Base-by-base conservation (phyloP, 2,329 filamentous ascomycete genomes). In the Sarocladium oryzae region DNA sequence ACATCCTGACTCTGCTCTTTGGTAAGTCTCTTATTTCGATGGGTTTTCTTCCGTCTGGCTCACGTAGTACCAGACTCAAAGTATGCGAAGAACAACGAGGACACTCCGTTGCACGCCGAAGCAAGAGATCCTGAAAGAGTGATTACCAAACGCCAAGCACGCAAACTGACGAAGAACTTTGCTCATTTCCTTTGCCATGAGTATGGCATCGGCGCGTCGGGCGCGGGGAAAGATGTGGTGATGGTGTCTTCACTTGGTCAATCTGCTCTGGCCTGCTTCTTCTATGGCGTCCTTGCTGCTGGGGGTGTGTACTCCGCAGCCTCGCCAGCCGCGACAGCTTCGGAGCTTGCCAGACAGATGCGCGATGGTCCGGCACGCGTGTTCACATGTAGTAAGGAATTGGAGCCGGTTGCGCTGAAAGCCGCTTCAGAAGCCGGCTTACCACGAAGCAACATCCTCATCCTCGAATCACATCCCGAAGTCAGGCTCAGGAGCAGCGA, bases 301-400 rank as follows among this genome's bases (percentile, higher is more conserved):
- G 79, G 75, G 1, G 81, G 79, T 16, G 72, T 84, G 23, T 84
- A 79, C 57, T 78, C 77, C 6, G 74, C 77, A 4, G 77, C 77
- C 0, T 76, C 71, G 43, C 69, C 77, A 0, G 69, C 72, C 0
- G 73, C 70, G 4, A 80, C 78, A 0, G 66, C 71, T 0, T 58
- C 66, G 2, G 81, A 84, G 23, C 62, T 84, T 8, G 70, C 71
- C 2, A 68, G 74, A 32, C 70, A 75, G 58, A 57, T 73, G 26
- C 56, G 56, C 1, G 66, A 74, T 40, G 69, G 70, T 0, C 61
- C 62, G 1, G 66, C 64, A 10, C 67, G 63, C 28, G 51, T 74
- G 8, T 56, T 76, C 15, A 56, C 75, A 49, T 77, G 77, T 60
- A 73, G 72, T 37, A 69, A 71, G 23, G 74, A 77, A 28, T 68